Conservation (phyloP, 805 yeast genomes). For the Wickerhamiella bombiphila region DNA sequence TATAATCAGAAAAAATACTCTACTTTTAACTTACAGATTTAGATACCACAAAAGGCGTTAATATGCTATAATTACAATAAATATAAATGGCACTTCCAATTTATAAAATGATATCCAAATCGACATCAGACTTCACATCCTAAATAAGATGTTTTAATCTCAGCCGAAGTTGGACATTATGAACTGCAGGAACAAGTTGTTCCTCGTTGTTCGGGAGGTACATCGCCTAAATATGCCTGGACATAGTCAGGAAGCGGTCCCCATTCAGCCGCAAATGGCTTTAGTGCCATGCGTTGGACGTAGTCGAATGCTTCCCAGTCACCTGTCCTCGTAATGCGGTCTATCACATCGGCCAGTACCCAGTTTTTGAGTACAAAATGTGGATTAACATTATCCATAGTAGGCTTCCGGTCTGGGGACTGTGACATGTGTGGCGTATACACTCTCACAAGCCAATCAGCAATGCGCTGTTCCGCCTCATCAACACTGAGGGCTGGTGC, state of each 20-base stretch:
- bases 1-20: no score
- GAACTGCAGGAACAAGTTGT: constrained; percentile 54
- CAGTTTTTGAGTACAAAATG: constrained; percentile 70
- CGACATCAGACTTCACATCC: no score
- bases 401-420: constrained; percentile 23
- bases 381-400: constrained; percentile 49
- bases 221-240: constrained; percentile 41
- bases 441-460: constrained; percentile 42
- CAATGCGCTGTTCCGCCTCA: constrained; percentile 31
- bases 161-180: constrained; percentile 14
- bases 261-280: constrained; percentile 55
- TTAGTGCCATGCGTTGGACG: constrained; percentile 51
- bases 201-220: constrained; percentile 42
- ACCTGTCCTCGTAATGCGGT: constrained; percentile 33
- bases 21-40: no score
- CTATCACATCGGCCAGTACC: constrained; percentile 73
- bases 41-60: no score
- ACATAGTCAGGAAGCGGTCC: constrained; percentile 37
- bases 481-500: constrained; percentile 20
- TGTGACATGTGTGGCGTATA: constrained; percentile 10
- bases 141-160: no score
- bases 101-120: no score
- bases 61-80: no score
- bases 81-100: no score
- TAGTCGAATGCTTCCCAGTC: constrained; percentile 42